These are phyloP conservation scores for Dryas octopetala DNA, from an alignment of 306 rosid species.

Conservation along the genomic window DNA sequence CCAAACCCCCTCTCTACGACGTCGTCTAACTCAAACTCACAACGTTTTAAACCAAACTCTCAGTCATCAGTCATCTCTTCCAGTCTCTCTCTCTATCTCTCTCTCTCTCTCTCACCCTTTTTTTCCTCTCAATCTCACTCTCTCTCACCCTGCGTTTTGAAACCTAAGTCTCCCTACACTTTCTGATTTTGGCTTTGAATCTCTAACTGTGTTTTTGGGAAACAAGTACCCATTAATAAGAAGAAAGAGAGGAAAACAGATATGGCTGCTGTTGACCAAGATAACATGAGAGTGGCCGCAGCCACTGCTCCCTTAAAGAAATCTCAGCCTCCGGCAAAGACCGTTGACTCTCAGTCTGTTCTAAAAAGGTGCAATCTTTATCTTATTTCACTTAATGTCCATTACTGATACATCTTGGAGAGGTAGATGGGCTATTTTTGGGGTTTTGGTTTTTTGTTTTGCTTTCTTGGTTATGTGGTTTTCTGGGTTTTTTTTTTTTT, in stretches of 20 bases:
- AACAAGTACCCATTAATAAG: too few species aligned
- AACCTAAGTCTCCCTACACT: background rate
- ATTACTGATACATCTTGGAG: too few species aligned
- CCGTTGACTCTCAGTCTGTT: slow-evolving; percentile 78
- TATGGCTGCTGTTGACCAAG: slow-evolving; percentile 62
- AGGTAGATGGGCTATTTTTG: too few species aligned
- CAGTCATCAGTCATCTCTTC: background rate
- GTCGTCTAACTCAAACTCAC: slow-evolving; percentile 4
- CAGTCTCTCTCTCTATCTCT: background rate
- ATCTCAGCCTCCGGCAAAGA: slow-evolving; percentile 47
- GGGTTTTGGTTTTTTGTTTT: too few species aligned
- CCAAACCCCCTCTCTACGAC: background rate
- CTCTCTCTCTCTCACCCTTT: slow-evolving; percentile 1
- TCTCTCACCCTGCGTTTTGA: background rate
- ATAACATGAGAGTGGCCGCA: slow-evolving; percentile 35
- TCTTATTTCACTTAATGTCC: too few species aligned
- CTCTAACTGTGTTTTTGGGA: background rate
- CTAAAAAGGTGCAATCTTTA: slow-evolving; percentile 52
- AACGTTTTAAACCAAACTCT: slow-evolving; percentile 23
- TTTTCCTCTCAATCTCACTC: background rate
- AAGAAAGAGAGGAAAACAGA: background rate
- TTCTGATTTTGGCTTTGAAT: slow-evolving; percentile 5
- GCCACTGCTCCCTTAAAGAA: slow-evolving; percentile 45
- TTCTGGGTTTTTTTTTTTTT: too few species aligned
- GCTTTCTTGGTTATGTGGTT: too few species aligned